Percentiles rank a stretch among this genome's conserved stretches.
Evolutionary conservation across 2,329 filamentous ascomycete genomes (phyloP).

Genomic region (Fusarium annulatum): DNA sequence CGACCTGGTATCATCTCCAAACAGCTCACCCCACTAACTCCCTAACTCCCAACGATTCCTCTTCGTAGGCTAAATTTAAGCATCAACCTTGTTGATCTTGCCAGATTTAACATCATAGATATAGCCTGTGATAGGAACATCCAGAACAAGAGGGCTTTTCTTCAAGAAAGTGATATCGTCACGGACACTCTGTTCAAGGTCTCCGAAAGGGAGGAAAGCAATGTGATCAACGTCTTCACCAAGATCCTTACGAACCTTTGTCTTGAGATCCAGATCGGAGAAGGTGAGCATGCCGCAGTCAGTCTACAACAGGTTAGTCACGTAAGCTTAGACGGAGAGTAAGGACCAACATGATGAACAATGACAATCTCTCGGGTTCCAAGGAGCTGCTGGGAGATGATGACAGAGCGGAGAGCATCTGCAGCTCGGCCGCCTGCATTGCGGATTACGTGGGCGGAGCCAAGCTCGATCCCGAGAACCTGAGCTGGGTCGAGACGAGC

Average conservation of each 20-base stretch:
- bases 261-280: constrained; percentile 65
- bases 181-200: constrained; percentile 71
- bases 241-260: constrained; percentile 68
- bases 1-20: not conserved
- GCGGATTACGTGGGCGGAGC: constrained; percentile 83
- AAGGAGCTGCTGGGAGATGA: constrained; percentile 83
- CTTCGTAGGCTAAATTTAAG: not conserved
- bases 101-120: constrained; percentile 83
- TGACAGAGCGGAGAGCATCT: constrained; percentile 77
- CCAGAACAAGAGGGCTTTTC: constrained; percentile 67
- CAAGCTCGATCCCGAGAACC: constrained; percentile 49
- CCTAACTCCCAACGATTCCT: rapidly evolving
- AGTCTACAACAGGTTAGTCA: constrained; percentile 28
- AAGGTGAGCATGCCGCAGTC: constrained; percentile 73
- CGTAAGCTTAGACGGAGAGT: rapidly evolving
- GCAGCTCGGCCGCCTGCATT: constrained; percentile 75
- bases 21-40: no score
- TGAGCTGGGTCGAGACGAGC: constrained; percentile 71
- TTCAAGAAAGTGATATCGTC: constrained; percentile 74
- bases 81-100: constrained; percentile 53
- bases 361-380: constrained; percentile 80
- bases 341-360: constrained; percentile 67
- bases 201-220: constrained; percentile 74
- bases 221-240: constrained; percentile 61
- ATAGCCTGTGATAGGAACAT: constrained; percentile 77